Percentiles rank a stretch among this genome's conserved stretches.
Evolutionary conservation across 2,329 filamentous ascomycete species (phyloP).

Genomic region (Aspergillus luchuensis): DNA sequence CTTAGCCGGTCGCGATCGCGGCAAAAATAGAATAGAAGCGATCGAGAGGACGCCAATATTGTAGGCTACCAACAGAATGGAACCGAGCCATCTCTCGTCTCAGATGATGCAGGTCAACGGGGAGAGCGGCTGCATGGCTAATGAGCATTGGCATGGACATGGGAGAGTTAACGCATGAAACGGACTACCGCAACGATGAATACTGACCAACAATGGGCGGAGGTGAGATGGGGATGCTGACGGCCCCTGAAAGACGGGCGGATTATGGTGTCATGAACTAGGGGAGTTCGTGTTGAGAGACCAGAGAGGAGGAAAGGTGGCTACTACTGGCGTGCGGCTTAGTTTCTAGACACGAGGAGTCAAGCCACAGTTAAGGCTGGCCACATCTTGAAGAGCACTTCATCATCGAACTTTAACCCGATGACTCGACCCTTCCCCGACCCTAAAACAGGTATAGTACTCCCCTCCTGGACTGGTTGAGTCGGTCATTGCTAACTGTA

Average conservation of each 20-base stretch:
- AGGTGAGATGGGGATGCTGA: background rate
- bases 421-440: conserved; percentile 16
- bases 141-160: conserved; percentile 3
- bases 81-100: conserved; percentile 15
- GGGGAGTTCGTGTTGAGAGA: background rate
- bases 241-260: background rate
- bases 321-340: background rate
- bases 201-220: conserved; percentile 5
- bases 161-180: background rate
- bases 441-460: conserved; percentile 9
- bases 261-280: background rate
- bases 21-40: conserved; percentile 13
- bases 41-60: background rate
- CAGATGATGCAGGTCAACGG: conserved; percentile 11
- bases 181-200: background rate
- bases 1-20: conserved; percentile 8
- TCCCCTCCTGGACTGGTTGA: background rate
- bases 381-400: conserved; percentile 4
- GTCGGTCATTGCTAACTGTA: background rate
- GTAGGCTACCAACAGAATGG: conserved; percentile 21
- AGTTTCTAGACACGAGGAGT: background rate
- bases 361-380: background rate
- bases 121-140: conserved; percentile 18
- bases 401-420: background rate
- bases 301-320: background rate